Base-by-base conservation (phyloP, 1,284 basidiomycete genomes). In the Xerocomus nothofagi region DNA sequence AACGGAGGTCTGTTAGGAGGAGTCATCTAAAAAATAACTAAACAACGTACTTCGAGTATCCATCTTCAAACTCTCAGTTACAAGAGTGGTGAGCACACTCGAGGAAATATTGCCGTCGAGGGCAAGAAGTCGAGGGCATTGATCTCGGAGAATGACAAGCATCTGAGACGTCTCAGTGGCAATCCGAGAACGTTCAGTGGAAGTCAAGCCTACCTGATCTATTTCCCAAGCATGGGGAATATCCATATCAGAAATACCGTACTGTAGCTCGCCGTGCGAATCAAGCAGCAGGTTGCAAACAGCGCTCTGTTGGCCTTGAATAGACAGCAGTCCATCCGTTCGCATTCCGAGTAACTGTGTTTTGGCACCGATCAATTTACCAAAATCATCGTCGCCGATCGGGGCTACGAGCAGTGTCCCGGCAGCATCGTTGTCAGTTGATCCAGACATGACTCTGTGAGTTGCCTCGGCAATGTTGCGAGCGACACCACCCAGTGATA, bases 381-480 rank as follows among this genome's bases (percentile, higher is more conserved):
- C 91, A 58, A 92, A 86, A 0, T 78, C 70, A 65, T 96, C 93
- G 40, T 76, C 61, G 0, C 84, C 88, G 18, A 87, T 67, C 7
- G 82, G 79, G 10, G 88, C 80, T 2, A 91, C 67, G 34, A 91
- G 71, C 6, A 86, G 56, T 0, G 77, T 74, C 2, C n/a, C n/a
- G n/a, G 60, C 48, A 14, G 57, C 36, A 17, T 74, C 66, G 14
- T 66, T 50, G 11, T 59, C 59, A 21, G 69, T 57, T 21, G 70
- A 67, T 27, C 74, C 70, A 15, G 69, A 63, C 26, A 84, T 67
- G 8, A 86, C 64, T 20, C 87, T 78, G 58, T 89, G 82, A 2
- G 93, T 81, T 1, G 93, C 91, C 65, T 97, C 92, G 1, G 95
- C 92, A 40, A 99, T 84, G 66, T 99, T 99, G 21, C 95, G 82